phyloP scores from a whole-genome alignment of 106 monocot genomes.

The Phalaenopsis equestris region DNA sequence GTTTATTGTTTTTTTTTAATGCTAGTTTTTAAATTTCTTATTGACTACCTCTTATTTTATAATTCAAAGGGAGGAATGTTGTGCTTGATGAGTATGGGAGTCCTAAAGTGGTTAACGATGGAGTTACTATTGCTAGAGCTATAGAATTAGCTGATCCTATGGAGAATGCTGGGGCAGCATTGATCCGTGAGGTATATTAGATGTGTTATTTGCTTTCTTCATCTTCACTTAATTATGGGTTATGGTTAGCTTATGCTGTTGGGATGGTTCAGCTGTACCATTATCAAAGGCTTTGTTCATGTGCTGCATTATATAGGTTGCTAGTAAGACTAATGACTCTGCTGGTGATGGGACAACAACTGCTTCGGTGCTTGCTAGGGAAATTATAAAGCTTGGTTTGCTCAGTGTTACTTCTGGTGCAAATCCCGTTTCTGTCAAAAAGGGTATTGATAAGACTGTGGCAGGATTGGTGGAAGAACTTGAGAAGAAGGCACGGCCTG shows the following conservation, averaged over 20 bases:
- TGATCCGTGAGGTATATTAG: constrained; percentile 57
- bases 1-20: background rate
- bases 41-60: background rate
- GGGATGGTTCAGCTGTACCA: background rate
- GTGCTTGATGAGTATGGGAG: constrained; percentile 83
- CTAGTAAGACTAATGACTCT: constrained; percentile 76
- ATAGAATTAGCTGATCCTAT: constrained; percentile 79
- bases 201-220: background rate
- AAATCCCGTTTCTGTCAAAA: constrained; percentile 74
- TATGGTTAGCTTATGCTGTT: background rate
- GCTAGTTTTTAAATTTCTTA: background rate
- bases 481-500: constrained; percentile 49
- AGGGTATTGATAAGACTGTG: constrained; percentile 73
- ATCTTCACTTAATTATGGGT: background rate
- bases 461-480: constrained; percentile 51
- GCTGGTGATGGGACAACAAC: constrained; percentile 80
- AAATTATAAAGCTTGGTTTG: constrained; percentile 69
- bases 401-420: constrained; percentile 73
- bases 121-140: constrained; percentile 82
- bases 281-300: background rate
- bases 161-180: constrained; percentile 85
- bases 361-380: constrained; percentile 67
- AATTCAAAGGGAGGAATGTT: constrained; percentile 66
- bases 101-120: constrained; percentile 87
- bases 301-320: constrained; percentile 34